Evolutionary conservation across 169 alveolate genomes (phyloP).

Genomic region (Plasmodium adleri): DNA sequence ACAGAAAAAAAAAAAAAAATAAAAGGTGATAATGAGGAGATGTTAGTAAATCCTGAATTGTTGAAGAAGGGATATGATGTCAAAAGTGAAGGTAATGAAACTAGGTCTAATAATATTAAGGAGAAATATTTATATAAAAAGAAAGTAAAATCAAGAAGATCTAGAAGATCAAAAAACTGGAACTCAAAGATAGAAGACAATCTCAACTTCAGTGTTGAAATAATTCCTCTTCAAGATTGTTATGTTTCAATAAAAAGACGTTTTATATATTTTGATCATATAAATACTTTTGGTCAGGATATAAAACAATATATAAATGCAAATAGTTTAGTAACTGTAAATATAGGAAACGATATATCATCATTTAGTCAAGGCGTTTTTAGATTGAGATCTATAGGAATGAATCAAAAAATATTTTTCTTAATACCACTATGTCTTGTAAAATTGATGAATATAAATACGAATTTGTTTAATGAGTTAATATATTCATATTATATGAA

Average conservation of each 20-base stretch:
- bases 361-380: slow-evolving; percentile 94
- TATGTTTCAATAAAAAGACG: slow-evolving; percentile 90
- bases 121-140: not conserved
- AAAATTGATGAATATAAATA: slow-evolving; percentile 80
- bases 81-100: not conserved
- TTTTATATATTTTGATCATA: slow-evolving; percentile 94
- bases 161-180: slow-evolving; percentile 15
- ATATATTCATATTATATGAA: not conserved
- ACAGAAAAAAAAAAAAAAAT: slow-evolving; percentile 11
- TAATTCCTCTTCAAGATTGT: slow-evolving; percentile 88
- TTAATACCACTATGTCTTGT: slow-evolving; percentile 87
- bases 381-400: slow-evolving; percentile 92
- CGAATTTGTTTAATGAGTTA: slow-evolving; percentile 38
- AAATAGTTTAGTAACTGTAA: slow-evolving; percentile 88
- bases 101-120: not conserved
- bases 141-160: not conserved
- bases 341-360: slow-evolving; percentile 91
- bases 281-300: slow-evolving; percentile 94
- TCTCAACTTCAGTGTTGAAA: slow-evolving; percentile 80
- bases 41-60: slow-evolving; percentile 42
- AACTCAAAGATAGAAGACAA: slow-evolving; percentile 79
- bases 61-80: not conserved
- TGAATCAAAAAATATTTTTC: slow-evolving; percentile 87
- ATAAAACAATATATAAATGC: slow-evolving; percentile 92
- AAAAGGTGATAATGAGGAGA: slow-evolving; percentile 29